Evolutionary conservation across 306 rosid species (phyloP).

Genomic region (Hippophae rhamnoides): DNA sequence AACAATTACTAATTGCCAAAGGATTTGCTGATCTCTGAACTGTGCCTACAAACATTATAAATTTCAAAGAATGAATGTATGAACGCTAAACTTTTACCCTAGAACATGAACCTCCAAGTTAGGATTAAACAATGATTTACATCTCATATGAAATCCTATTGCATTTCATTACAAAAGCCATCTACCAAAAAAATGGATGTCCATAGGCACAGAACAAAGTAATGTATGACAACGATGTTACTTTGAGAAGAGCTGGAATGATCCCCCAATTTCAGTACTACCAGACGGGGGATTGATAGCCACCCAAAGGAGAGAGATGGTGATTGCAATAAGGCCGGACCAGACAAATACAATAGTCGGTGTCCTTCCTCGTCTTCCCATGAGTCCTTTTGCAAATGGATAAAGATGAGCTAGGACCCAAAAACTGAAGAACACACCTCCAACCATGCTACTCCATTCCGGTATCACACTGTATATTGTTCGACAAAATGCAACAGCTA

Average conservation of each 20-base stretch:
- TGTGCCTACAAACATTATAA: too few species aligned
- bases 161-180: background rate
- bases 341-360: constrained; percentile 70
- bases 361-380: constrained; percentile 66
- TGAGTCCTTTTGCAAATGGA: constrained; percentile 73
- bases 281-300: constrained; percentile 61
- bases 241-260: constrained; percentile 54
- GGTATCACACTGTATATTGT: constrained; percentile 44
- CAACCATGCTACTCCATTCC: constrained; percentile 53
- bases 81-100: too few species aligned
- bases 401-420: constrained; percentile 71
- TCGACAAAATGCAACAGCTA: constrained; percentile 41
- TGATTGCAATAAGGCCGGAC: constrained; percentile 65
- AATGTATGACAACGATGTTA: background rate
- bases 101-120: too few species aligned
- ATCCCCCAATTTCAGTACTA: constrained; percentile 49
- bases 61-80: too few species aligned
- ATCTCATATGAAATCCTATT: too few species aligned
- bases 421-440: constrained; percentile 66
- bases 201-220: too few species aligned
- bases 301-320: constrained; percentile 72
- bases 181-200: background rate
- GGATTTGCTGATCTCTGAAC: too few species aligned
- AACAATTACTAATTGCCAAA: too few species aligned
- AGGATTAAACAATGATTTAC: too few species aligned